Base-by-base conservation (phyloP, 805 yeast species). In the Saccharomycopsis sp. region DNA sequence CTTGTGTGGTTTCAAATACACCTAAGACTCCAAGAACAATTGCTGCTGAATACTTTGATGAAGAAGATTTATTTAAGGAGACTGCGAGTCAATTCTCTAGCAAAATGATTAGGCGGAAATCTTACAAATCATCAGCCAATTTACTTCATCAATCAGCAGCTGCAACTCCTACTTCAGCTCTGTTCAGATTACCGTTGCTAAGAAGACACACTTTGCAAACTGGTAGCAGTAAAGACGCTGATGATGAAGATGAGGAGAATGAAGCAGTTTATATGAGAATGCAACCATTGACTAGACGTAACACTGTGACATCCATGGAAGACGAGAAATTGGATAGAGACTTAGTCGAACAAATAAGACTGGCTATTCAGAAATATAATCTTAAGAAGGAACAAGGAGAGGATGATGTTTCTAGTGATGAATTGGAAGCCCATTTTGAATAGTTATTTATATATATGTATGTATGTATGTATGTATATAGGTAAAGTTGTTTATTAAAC, bases 41-140 rank as follows among this genome's bases (percentile, higher is more conserved):
- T 29, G 48, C 47, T 29, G 48, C 48, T 33, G 45, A 40, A 32
- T 49, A 29, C 19, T 35, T 50, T 33, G 51, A 48, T 28, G 45
- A 48, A 38, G 48, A 49, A 20, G 16, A 55, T 58, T 41, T 50
- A 54, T 45, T 63, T 58, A 38, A 54, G 57, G 45, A 59, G 57
- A 23, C 56, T 56, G 55, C 62, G 7, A 56, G 59, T 2, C 76
- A 79, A 27, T 66, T 68, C 63, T 75, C 75, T 11, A 79, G 77
- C 4, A 66, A 66, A 40, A 63, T 82, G 59, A 62, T 67, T 43
- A 72, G 89, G 59, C 77, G 90, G 59, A 75, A 77, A 55, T 79
- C 87, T 24, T 83, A 86, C n/a, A 81, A 79, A 56, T 81, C 89
- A 1, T 64, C 82, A 44, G 69, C 82, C 53, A 80, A 78, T 51